Evolutionary conservation across 352 stramenopile genomes (phyloP).

Genomic region (Pythium periplocum): DNA sequence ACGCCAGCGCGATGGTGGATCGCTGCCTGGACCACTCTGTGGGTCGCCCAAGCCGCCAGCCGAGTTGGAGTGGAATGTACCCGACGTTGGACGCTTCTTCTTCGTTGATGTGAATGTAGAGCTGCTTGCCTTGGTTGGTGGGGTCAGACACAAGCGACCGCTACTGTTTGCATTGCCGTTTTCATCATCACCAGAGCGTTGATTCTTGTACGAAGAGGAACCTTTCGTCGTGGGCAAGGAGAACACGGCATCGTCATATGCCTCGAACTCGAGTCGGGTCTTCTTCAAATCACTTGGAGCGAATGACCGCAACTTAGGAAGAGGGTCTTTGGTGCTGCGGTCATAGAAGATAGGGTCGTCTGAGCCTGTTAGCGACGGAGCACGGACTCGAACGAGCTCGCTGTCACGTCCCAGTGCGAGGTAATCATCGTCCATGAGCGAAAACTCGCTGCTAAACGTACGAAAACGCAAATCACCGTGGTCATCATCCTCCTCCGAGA

Average conservation of each 20-base stretch:
- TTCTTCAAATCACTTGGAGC: conserved; percentile 40
- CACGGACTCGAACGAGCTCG: conserved; percentile 56
- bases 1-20: no score
- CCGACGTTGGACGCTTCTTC: background rate
- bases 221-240: conserved; percentile 17
- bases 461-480: conserved; percentile 19
- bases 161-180: no score
- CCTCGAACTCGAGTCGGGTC: conserved; percentile 48
- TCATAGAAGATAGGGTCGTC: conserved; percentile 38
- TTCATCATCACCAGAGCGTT: no score
- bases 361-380: conserved; percentile 46
- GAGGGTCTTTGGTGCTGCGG: conserved; percentile 19
- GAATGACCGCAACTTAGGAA: conserved; percentile 45
- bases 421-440: conserved; percentile 37
- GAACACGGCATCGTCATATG: conserved; percentile 75
- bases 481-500: conserved; percentile 30
- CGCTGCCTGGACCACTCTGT: background rate
- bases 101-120: conserved; percentile 18
- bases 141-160: conserved; percentile 39
- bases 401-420: conserved; percentile 53
- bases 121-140: conserved; percentile 30
- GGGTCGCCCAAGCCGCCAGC: conserved; percentile 1
- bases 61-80: background rate
- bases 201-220: no score
- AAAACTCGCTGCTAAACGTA: conserved; percentile 34